These are phyloP conservation scores for Aspergillus haitiensis DNA, from an alignment of 495 filamentous ascomycete genomes.

Conservation along the genomic window DNA sequence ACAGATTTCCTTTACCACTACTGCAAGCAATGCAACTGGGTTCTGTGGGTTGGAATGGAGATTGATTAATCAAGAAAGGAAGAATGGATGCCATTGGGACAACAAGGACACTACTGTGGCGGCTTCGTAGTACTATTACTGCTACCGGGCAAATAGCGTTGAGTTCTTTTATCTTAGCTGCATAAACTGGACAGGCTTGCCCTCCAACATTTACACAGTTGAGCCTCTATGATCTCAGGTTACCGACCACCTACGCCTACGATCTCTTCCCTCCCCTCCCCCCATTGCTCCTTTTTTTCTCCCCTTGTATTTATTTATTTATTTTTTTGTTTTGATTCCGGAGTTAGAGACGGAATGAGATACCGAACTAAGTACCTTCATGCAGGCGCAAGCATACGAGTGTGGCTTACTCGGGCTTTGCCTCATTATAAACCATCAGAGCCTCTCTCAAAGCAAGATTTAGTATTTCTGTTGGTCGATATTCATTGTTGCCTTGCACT, in stretches of 20 bases:
- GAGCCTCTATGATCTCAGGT: constrained; percentile 6
- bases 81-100: no score
- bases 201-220: not conserved
- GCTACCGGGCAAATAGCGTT: not conserved
- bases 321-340: not conserved
- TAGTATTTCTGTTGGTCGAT: not conserved
- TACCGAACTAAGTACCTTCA: not conserved
- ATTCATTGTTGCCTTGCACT: constrained; percentile 8
- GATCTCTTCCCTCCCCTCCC: no score
- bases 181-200: not conserved
- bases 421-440: constrained; percentile 11
- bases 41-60: not conserved
- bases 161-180: constrained; percentile 1
- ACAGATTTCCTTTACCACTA: not conserved
- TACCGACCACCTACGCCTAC: no score
- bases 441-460: constrained; percentile 1
- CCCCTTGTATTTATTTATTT: not conserved
- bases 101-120: no score
- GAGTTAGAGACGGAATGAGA: not conserved
- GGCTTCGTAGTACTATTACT: no score
- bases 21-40: not conserved
- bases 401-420: constrained; percentile 11
- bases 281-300: no score
- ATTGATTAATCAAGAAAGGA: not conserved
- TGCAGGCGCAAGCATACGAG: not conserved